Percentiles rank a stretch among this genome's conserved stretches.
Evolutionary conservation across 1,284 basidiomycete genomes (phyloP).

Genomic region (Leccinum fallax): DNA sequence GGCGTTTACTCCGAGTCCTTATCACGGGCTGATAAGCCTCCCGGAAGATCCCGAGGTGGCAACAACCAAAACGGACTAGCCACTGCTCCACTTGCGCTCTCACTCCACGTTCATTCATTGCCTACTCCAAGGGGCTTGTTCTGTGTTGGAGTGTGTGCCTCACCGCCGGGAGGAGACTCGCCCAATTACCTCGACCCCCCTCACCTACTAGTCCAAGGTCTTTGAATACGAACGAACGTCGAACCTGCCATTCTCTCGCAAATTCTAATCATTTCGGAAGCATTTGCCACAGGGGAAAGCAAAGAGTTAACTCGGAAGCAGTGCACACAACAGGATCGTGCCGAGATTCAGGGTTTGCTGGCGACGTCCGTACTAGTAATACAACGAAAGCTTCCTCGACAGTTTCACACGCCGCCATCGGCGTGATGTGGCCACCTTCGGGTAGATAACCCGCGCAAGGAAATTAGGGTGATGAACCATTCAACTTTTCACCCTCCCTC

Average conservation of each 20-base stretch:
- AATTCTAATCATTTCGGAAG: background rate
- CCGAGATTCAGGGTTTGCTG: background rate
- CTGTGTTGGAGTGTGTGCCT: background rate
- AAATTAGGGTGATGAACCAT: background rate
- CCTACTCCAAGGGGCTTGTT: background rate
- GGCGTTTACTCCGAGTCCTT: background rate
- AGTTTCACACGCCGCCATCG: conserved; percentile 3
- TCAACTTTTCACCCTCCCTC: background rate
- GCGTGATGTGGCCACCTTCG: conserved; percentile 27
- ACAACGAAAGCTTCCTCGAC: background rate
- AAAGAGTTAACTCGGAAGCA: background rate
- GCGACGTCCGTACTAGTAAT: background rate
- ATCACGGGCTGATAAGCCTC: background rate
- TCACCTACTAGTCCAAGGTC: background rate
- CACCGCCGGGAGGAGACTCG: background rate
- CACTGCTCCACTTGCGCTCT: background rate
- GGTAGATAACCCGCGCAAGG: background rate
- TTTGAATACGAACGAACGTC: background rate
- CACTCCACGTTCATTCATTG: background rate
- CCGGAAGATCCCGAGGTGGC: background rate
- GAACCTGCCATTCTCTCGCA: background rate
- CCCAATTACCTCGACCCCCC: background rate
- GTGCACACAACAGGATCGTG: background rate
- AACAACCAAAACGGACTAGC: no score
- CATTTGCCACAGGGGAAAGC: background rate